phyloP scores from a whole-genome alignment of 2,329 filamentous ascomycete species.

The Colletotrichum somersetense region DNA sequence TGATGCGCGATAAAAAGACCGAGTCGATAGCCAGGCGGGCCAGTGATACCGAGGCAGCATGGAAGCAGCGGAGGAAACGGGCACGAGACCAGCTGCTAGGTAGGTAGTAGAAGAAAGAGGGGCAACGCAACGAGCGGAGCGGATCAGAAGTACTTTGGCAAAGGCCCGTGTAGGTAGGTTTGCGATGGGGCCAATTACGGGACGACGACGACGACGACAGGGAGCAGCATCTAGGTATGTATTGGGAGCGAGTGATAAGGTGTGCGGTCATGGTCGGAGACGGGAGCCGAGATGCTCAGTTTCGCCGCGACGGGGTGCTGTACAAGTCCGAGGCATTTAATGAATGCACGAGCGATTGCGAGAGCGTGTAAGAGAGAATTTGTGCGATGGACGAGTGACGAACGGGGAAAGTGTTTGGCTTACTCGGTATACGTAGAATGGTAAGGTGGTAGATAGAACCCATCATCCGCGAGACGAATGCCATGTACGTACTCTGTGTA shows the following conservation, averaged over 20 bases:
- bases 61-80: conserved; percentile 17
- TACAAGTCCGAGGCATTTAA: conserved; percentile 10
- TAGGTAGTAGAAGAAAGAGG: conserved; percentile 1
- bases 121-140: neutral
- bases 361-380: neutral
- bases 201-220: conserved; percentile 13
- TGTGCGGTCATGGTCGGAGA: conserved; percentile 24
- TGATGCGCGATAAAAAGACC: conserved; percentile 20
- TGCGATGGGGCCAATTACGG: conserved; percentile 1
- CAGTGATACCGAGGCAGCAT: neutral
- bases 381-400: neutral
- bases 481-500: neutral
- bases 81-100: conserved; percentile 21
- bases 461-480: neutral
- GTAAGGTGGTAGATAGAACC: no score
- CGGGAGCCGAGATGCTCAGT: neutral
- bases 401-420: neutral
- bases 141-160: no score
- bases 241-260: conserved; percentile 6
- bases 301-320: neutral
- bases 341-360: neutral
- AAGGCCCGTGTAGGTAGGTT: neutral
- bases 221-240: no score
- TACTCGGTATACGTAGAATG: neutral
- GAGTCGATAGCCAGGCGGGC: neutral